Percentiles rank a stretch among this genome's conserved stretches.
These are phyloP conservation scores for Lactarius hengduanensis DNA, from an alignment of 768 basidiomycete species.

Conservation along the genomic window DNA sequence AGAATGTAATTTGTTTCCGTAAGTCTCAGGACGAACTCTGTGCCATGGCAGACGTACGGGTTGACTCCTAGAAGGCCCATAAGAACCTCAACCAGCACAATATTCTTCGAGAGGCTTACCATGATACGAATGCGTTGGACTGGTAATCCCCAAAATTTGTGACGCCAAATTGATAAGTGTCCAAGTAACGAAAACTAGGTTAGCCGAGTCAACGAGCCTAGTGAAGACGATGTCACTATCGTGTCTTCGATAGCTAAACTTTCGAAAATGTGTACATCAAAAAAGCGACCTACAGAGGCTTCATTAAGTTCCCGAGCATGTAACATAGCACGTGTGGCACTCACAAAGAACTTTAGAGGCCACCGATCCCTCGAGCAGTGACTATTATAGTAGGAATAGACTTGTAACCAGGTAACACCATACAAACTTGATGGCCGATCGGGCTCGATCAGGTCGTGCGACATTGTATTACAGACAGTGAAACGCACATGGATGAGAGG, in stretches of 20 bases:
- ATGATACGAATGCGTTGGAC: background rate
- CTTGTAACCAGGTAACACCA: background rate
- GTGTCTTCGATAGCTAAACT: background rate
- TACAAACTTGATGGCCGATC: background rate
- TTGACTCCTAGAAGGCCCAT: background rate
- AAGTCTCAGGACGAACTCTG: background rate
- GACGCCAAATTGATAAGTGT: background rate
- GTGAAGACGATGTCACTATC: background rate
- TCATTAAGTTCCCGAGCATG: background rate
- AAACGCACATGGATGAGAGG: background rate
- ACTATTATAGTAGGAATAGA: background rate
- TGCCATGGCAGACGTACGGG: background rate
- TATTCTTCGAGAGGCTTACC: background rate
- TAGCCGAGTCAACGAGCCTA: background rate
- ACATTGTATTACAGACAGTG: background rate
- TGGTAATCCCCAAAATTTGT: background rate
- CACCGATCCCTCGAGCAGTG: background rate
- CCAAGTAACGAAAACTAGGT: background rate
- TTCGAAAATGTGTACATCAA: background rate
- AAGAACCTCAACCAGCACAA: background rate
- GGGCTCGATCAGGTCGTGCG: background rate
- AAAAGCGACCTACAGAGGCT: background rate
- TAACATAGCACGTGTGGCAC: no score
- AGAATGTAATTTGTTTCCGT: background rate
- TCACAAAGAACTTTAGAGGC: background rate